Evolutionary conservation across 345 rosid genomes (phyloP).

Genomic region (Dipteronia sinensis): DNA sequence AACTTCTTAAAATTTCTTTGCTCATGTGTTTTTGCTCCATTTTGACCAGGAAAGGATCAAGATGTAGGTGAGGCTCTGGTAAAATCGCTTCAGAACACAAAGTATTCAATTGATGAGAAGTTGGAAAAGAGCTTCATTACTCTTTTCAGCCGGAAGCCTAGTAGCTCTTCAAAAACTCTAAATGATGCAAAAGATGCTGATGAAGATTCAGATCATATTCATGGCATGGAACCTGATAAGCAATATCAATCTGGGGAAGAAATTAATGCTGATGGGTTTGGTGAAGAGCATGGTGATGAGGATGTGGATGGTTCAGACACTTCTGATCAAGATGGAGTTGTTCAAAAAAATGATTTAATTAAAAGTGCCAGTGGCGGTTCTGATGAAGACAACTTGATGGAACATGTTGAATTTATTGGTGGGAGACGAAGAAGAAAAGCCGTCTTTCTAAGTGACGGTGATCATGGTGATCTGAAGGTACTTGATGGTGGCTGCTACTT

Average conservation of each 20-base stretch:
- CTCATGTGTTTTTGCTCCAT: neutral
- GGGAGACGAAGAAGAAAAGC: slow-evolving; percentile 91
- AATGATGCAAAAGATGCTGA: slow-evolving; percentile 33
- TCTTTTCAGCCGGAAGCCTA: slow-evolving; percentile 56
- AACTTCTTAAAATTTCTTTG: neutral
- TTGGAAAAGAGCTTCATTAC: slow-evolving; percentile 72
- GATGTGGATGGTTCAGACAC: slow-evolving; percentile 48
- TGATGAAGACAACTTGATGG: slow-evolving; percentile 43
- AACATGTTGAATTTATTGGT: slow-evolving; percentile 58
- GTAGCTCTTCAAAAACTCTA: slow-evolving; percentile 35
- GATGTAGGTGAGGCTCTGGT: slow-evolving; percentile 88
- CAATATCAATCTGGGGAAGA: slow-evolving; percentile 35
- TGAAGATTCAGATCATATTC: slow-evolving; percentile 28
- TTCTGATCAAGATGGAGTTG: slow-evolving; percentile 40
- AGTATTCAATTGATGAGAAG: slow-evolving; percentile 85
- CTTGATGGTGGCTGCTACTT: slow-evolving; percentile 1
- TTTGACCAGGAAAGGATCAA: slow-evolving; percentile 59
- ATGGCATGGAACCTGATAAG: slow-evolving; percentile 42
- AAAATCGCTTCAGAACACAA: slow-evolving; percentile 79
- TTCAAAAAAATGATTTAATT: slow-evolving; percentile 17
- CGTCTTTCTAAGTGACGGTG: slow-evolving; percentile 47
- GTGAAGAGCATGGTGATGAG: slow-evolving; percentile 37
- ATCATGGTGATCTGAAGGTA: slow-evolving; percentile 46
- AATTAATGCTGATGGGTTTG: slow-evolving; percentile 30
- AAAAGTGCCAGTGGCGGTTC: slow-evolving; percentile 25